A percentile compares a stretch with the other conserved stretches of the same genome.
Conservation (phyloP, 805 yeast genomes). For the Sugiyamaella floridensis region DNA sequence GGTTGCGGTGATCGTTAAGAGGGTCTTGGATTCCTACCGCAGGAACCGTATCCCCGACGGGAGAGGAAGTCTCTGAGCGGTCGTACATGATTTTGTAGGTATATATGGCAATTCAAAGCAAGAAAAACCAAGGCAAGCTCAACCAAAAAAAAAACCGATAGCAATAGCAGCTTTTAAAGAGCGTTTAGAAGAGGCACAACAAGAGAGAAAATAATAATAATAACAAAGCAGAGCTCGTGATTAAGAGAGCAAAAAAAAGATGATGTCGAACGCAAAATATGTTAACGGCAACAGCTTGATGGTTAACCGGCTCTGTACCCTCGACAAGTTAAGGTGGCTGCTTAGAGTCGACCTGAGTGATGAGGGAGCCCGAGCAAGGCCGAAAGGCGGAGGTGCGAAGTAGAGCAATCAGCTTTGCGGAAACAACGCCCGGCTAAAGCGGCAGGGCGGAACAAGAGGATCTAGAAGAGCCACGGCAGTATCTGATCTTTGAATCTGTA, state of each 20-base stretch:
- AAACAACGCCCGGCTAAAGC: neutral
- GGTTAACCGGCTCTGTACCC: neutral
- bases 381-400: slow-evolving; percentile 12
- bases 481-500: too few species aligned
- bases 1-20: slow-evolving; percentile 44
- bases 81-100: neutral
- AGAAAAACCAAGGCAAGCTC: too few species aligned
- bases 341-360: slow-evolving; percentile 17
- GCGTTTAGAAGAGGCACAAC: too few species aligned
- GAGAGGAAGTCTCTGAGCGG: neutral
- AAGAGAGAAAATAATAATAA: too few species aligned
- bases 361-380: slow-evolving; percentile 20
- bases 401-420: slow-evolving; percentile 22
- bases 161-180: too few species aligned
- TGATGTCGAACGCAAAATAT: neutral
- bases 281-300: neutral
- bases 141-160: too few species aligned
- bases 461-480: too few species aligned
- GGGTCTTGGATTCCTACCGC: slow-evolving; percentile 18
- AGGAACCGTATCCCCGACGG: neutral
- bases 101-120: neutral
- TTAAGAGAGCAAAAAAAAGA: neutral
- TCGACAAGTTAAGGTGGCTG: slow-evolving; percentile 25
- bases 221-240: slow-evolving; percentile 1
- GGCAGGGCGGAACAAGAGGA: neutral